Evolutionary conservation across 192 early-diverging fungal genomes (phyloP).

Genomic region (Oehlia diaphana): DNA sequence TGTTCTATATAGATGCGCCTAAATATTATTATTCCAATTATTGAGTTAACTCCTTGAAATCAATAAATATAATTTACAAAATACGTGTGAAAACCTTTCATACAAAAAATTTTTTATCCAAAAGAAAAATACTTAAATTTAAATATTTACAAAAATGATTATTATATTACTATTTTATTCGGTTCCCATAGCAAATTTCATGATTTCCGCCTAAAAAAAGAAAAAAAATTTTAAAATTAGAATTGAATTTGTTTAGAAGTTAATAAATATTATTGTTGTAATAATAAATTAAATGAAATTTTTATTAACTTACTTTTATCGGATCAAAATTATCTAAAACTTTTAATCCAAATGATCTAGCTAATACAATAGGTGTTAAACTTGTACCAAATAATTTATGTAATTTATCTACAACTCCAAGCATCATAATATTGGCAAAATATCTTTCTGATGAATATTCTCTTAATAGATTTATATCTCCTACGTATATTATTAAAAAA

Average conservation of each 20-base stretch:
- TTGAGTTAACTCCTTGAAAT: too few species aligned
- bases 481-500: conserved; percentile 23
- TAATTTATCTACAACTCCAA: conserved; percentile 78
- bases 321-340: conserved; percentile 63
- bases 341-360: conserved; percentile 73
- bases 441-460: conserved; percentile 85
- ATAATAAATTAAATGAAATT: not conserved
- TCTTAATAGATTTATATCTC: conserved; percentile 69
- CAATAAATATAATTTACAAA: too few species aligned
- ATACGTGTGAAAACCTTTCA: too few species aligned
- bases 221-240: not conserved
- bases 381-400: conserved; percentile 77
- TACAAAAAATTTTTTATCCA: too few species aligned
- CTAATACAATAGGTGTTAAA: conserved; percentile 57
- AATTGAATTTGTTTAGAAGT: not conserved
- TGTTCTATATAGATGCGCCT: too few species aligned
- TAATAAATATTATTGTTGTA: not conserved
- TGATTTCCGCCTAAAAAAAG: conserved; percentile 17
- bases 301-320: conserved; percentile 51
- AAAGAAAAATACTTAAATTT: too few species aligned
- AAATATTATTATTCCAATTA: too few species aligned
- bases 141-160: too few species aligned
- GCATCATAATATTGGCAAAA: conserved; percentile 78
- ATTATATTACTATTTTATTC: not conserved
- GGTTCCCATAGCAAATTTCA: conserved; percentile 30